Evolutionary conservation across 2,329 filamentous ascomycete genomes (phyloP).

Genomic region (Aspergillus piperis): DNA sequence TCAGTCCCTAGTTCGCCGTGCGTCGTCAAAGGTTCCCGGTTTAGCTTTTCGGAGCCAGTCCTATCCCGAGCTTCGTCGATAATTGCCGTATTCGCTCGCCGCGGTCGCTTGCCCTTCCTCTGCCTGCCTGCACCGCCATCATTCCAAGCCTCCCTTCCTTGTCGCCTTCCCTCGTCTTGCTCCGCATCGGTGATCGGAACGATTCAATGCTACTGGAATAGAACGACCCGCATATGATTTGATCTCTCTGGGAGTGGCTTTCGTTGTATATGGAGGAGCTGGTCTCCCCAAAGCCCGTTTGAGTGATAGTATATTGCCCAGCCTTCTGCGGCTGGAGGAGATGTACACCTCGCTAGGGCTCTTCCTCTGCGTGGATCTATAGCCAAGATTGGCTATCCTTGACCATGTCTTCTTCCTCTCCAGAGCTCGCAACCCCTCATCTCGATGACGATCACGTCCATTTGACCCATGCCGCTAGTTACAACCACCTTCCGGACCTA

Average conservation of each 20-base stretch:
- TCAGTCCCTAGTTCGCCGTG: slow-evolving; percentile 13
- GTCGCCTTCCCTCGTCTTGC: not conserved
- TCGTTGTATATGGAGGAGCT: slow-evolving; percentile 43
- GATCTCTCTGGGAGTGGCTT: slow-evolving; percentile 6
- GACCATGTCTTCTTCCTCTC: slow-evolving; percentile 38
- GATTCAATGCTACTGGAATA: slow-evolving; percentile 15
- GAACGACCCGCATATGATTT: slow-evolving; percentile 17
- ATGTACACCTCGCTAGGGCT: slow-evolving; percentile 31
- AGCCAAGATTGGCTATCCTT: slow-evolving; percentile 18
- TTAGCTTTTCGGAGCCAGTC: slow-evolving; percentile 8
- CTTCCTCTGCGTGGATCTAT: slow-evolving; percentile 23
- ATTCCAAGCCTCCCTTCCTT: slow-evolving; percentile 8
- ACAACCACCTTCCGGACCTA: slow-evolving; percentile 54
- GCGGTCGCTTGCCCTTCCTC: slow-evolving; percentile 9
- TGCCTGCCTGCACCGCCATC: slow-evolving; percentile 12
- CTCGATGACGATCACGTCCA: slow-evolving; percentile 29
- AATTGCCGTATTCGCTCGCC: slow-evolving; percentile 13
- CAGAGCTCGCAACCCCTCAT: slow-evolving; percentile 25
- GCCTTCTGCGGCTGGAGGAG: slow-evolving; percentile 25
- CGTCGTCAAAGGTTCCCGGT: slow-evolving; percentile 3
- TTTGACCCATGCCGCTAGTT: slow-evolving; percentile 60
- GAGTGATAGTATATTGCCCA: slow-evolving; percentile 17
- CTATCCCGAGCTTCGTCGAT: slow-evolving; percentile 10
- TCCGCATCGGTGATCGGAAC: slow-evolving; percentile 1
- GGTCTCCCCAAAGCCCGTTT: slow-evolving; percentile 39